Conservation (phyloP, 352 stramenopile species). For the Phytopythium sindhum region DNA sequence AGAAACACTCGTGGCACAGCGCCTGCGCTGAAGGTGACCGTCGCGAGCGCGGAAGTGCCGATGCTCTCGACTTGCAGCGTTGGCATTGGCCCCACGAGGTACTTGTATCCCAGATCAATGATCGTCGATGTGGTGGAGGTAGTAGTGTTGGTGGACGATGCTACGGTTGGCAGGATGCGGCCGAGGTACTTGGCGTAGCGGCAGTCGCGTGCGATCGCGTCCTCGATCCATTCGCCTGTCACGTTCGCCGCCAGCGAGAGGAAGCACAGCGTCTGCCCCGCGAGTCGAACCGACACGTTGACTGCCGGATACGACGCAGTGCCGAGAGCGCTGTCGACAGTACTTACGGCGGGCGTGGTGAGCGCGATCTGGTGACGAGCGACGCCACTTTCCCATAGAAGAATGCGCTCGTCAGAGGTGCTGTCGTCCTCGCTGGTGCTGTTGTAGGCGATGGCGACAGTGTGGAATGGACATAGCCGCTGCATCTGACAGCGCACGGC, state of each 20-base stretch:
- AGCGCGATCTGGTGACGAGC: constrained; percentile 16
- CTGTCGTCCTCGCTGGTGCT: constrained; percentile 12
- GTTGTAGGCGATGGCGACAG: constrained; percentile 5
- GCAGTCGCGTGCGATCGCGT: constrained; percentile 33
- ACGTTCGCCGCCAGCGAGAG: constrained; percentile 26
- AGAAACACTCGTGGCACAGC: constrained; percentile 24
- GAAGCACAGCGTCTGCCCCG: constrained; percentile 32
- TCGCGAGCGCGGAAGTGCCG: constrained; percentile 6
- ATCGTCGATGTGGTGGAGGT: constrained; percentile 5
- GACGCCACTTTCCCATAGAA: constrained; percentile 45
- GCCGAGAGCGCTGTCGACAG: background rate
- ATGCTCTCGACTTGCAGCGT: constrained; percentile 20
- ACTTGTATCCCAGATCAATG: constrained; percentile 36
- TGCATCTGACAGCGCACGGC: constrained; percentile 51
- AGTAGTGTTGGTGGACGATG: constrained; percentile 13
- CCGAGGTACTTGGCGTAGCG: constrained; percentile 48
- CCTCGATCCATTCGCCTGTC: constrained; percentile 22
- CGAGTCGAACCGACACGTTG: constrained; percentile 38
- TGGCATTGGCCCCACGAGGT: constrained; percentile 45
- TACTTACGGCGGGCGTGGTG: background rate
- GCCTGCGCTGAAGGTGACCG: constrained; percentile 6
- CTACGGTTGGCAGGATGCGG: constrained; percentile 21
- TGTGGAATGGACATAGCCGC: constrained; percentile 34
- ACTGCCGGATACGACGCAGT: background rate
- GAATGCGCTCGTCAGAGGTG: constrained; percentile 25